A percentile compares a stretch with the other conserved stretches of the same genome.
These are phyloP conservation scores for Selenicereus undatus DNA, from an alignment of 148 eudicot species.

Conservation along the genomic window DNA sequence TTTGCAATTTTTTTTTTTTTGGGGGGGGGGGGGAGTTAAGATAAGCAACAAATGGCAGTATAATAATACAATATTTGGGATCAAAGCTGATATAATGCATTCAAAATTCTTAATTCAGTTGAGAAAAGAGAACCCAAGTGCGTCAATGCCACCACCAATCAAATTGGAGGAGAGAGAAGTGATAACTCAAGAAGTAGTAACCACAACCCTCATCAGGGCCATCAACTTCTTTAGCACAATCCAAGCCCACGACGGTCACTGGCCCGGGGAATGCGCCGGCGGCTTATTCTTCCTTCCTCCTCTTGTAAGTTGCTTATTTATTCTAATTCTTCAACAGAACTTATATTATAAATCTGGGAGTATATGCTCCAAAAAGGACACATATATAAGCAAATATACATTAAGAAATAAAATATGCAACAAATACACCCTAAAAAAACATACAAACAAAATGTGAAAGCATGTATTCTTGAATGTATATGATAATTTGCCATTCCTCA, in stretches of 20 bases:
- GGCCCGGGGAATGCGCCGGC: slow-evolving; percentile 58
- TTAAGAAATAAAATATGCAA: too few relatives aligned
- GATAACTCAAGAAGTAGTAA: slow-evolving; percentile 33
- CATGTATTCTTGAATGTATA: too few relatives aligned
- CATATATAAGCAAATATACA: too few relatives aligned
- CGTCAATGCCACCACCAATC: slow-evolving; percentile 14
- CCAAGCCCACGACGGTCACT: slow-evolving; percentile 63
- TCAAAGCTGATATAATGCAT: background rate
- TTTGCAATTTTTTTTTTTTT: too few relatives aligned
- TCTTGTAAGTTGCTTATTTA: slow-evolving; percentile 23
- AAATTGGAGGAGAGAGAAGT: slow-evolving; percentile 29
- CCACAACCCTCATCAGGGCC: slow-evolving; percentile 35
- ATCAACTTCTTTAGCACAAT: slow-evolving; percentile 37
- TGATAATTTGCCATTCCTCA: too few relatives aligned
- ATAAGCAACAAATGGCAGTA: too few relatives aligned
- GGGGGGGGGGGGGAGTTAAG: too few relatives aligned
- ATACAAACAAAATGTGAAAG: too few relatives aligned
- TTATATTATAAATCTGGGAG: too few relatives aligned
- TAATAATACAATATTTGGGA: background rate
- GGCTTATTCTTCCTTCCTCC: slow-evolving; percentile 52
- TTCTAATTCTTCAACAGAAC: too few relatives aligned
- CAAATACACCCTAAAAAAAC: too few relatives aligned
- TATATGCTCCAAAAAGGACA: too few relatives aligned
- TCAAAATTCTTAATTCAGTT: slow-evolving; percentile 20
- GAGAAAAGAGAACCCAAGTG: slow-evolving; percentile 33